These are phyloP conservation scores for Yamagishiella unicocca DNA, from an alignment of 139 green algal species.

Conservation along the genomic window DNA sequence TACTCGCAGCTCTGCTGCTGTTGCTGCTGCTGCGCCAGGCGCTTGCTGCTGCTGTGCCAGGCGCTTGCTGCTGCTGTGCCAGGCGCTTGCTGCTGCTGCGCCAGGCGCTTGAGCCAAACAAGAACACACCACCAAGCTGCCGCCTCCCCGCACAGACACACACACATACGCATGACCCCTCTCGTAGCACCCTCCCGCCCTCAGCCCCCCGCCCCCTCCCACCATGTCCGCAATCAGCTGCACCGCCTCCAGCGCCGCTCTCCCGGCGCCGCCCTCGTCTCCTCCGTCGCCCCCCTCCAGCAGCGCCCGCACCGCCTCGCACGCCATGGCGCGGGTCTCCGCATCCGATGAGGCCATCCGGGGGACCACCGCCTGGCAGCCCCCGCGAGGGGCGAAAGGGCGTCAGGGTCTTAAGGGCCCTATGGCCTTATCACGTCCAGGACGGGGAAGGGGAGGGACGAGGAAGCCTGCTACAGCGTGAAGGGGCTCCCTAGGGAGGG, in stretches of 20 bases:
- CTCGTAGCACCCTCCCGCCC: not conserved
- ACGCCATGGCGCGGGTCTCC: slow-evolving; percentile 50
- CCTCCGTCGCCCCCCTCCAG: slow-evolving; percentile 37
- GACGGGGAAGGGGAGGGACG: too few relatives aligned
- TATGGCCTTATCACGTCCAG: too few relatives aligned
- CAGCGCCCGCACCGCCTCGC: slow-evolving; percentile 59
- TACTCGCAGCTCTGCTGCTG: too few relatives aligned
- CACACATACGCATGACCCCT: not conserved
- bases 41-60: too few relatives aligned
- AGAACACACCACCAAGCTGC: not conserved
- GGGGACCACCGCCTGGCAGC: slow-evolving; percentile 85
- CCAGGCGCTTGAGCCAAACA: too few relatives aligned
- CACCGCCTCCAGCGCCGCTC: slow-evolving; percentile 69
- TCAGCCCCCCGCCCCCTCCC: slow-evolving; percentile 14
- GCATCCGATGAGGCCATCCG: slow-evolving; percentile 69
- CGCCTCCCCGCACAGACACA: not conserved
- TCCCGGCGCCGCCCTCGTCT: slow-evolving; percentile 41
- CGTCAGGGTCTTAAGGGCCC: too few relatives aligned
- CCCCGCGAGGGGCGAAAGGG: not conserved
- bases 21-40: too few relatives aligned
- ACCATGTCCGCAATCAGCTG: slow-evolving; percentile 95
- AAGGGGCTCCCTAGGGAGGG: too few relatives aligned
- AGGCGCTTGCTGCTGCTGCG: too few relatives aligned
- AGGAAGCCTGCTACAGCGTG: too few relatives aligned
- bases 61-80: too few relatives aligned